Evolutionary conservation across 768 basidiomycete species (phyloP), one percentile per base, ranked within the genome.

Genomic region (Tricholoma matsutake): DNA sequence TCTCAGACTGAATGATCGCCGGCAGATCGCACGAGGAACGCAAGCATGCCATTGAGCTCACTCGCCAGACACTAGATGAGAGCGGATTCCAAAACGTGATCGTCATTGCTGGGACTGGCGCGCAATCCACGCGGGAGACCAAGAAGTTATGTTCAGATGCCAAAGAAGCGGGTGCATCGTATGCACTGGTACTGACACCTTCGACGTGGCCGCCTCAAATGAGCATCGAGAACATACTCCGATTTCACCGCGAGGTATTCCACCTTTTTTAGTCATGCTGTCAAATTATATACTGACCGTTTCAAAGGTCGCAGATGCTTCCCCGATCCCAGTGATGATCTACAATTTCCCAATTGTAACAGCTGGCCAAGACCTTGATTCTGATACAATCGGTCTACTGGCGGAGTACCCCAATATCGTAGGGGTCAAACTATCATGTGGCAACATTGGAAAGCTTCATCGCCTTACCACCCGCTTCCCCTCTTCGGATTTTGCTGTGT

Each of bases 271-370:
- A 29, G 6, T 37, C 13, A n/a, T 4, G 39, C 37, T 10, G 10
- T 2, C 20, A 18, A 25, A 25, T 47, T 47, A 14, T 16, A 28
- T 28, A 20, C 25, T 28, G 25, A 51, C 28, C 25, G 13, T 9
- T 47, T 34, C 7, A 28, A 43, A 90, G 83, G 89, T 94, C 29
- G 83, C 91, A 22, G 82, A 85, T 67, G 81, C 79, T 45, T 83
- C 86, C 34, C 85, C 89, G 41, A 84, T 91, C 43, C 88, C 87
- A 3, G 83, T 81, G 7, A 84, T 92, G 83, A 83, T 94, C 54
- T 94, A 94, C 79, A 94, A 94, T 75, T 94, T 93, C 75, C 90
- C 92, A 45, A 80, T 78, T 52, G 91, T 90, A 57, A 89, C 88
- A 13, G 87, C 92, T 0, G 92, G 93, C 13, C 83, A 90, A 62